Conservation (phyloP, 257 asterid species). For the Buddleja alternifolia region DNA sequence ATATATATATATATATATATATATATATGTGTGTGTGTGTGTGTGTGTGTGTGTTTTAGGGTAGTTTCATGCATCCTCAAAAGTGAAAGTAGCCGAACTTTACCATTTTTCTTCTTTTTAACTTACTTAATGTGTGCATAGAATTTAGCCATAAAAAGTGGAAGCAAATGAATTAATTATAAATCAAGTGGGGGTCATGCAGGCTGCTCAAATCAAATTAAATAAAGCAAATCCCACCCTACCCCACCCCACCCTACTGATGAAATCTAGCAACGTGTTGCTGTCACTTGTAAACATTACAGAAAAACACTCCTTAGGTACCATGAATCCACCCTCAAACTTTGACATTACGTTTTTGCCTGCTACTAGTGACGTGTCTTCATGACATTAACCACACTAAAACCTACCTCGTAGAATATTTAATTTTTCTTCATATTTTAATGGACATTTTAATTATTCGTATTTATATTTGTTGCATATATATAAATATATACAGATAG, state of each 20-base stretch:
- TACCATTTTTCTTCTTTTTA: neutral
- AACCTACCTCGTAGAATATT: too few species aligned
- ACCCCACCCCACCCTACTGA: constrained; percentile 8
- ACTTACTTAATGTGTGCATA: constrained; percentile 10
- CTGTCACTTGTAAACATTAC: constrained; percentile 31
- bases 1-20: too few species aligned
- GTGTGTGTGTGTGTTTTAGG: neutral
- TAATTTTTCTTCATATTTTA: too few species aligned
- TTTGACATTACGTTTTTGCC: constrained; percentile 41
- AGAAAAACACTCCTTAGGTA: constrained; percentile 33
- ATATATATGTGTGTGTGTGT: too few species aligned
- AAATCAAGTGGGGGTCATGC: constrained; percentile 19
- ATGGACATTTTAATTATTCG: too few species aligned
- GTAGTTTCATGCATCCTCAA: constrained; percentile 29
- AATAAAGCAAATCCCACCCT: neutral
- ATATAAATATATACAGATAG: too few species aligned
- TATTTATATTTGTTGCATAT: too few species aligned
- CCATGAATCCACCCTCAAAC: constrained; percentile 60
- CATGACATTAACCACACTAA: constrained; percentile 26
- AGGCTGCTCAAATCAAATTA: neutral
- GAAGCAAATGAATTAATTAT: neutral
- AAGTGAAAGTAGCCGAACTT: neutral
- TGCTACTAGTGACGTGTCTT: constrained; percentile 38
- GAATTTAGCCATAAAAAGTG: constrained; percentile 29
- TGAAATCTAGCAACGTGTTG: constrained; percentile 35